Percentiles rank a stretch among this genome's conserved stretches.
Evolutionary conservation across 805 yeast genomes (phyloP).

Genomic region (Ogataea corticis): DNA sequence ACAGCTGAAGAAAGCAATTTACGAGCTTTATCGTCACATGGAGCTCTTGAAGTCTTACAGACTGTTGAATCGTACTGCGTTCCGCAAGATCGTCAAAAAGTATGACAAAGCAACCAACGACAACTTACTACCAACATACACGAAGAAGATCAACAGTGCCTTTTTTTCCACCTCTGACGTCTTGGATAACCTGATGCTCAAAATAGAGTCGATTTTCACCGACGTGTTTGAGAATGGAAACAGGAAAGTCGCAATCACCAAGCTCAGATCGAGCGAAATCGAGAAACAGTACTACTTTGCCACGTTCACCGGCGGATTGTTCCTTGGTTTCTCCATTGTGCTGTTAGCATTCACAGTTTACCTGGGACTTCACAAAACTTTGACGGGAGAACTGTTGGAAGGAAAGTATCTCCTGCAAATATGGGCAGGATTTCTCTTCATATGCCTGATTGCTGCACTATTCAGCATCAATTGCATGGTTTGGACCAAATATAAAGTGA

Average conservation of each 20-base stretch:
- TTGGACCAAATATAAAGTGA: conserved; percentile 76
- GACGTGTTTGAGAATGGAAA: conserved; percentile 68
- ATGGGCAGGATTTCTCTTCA: conserved; percentile 88
- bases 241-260: conserved; percentile 70
- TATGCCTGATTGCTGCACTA: conserved; percentile 57
- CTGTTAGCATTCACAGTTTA: conserved; percentile 61
- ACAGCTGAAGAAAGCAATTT: conserved; percentile 65
- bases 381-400: conserved; percentile 46
- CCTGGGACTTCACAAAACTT: conserved; percentile 38
- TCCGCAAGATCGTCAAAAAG: conserved; percentile 86
- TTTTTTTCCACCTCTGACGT: conserved; percentile 64
- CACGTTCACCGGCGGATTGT: conserved; percentile 64
- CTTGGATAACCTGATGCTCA: conserved; percentile 60
- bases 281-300: conserved; percentile 43
- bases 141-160: conserved; percentile 57
- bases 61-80: conserved; percentile 80
- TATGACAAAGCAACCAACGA: conserved; percentile 73
- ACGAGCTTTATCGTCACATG: conserved; percentile 73
- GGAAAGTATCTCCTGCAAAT: conserved; percentile 70
- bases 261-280: conserved; percentile 51
- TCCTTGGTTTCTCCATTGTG: conserved; percentile 71
- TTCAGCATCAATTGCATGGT: conserved; percentile 69
- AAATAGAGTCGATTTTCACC: conserved; percentile 69
- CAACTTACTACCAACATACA: conserved; percentile 45
- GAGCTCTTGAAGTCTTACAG: conserved; percentile 71